Percentiles rank a stretch among this genome's conserved stretches.
These are phyloP conservation scores for Podila epigama DNA, from an alignment of 192 early-diverging fungal species.

Conservation along the genomic window DNA sequence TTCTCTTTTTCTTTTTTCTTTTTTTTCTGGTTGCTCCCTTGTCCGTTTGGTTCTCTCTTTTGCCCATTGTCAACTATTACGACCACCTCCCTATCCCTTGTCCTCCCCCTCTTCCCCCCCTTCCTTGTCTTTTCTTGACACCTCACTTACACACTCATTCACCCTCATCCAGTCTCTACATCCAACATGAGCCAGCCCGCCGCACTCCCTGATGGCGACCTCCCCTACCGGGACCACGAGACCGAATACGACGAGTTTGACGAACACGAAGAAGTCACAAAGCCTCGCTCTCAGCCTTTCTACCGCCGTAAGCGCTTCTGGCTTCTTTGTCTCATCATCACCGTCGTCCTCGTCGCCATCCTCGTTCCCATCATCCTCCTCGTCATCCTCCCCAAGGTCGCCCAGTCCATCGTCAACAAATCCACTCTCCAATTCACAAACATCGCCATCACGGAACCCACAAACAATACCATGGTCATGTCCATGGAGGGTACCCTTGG, in stretches of 20 bases:
- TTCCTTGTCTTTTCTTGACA: background rate
- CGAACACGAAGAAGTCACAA: conserved; percentile 30
- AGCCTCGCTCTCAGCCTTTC: conserved; percentile 22
- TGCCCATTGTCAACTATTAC: background rate
- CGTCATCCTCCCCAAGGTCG: conserved; percentile 61
- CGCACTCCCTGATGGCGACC: background rate
- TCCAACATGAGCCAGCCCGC: background rate
- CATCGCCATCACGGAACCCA: conserved; percentile 50
- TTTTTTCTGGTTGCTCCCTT: background rate
- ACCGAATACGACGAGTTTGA: conserved; percentile 31
- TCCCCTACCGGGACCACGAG: conserved; percentile 42
- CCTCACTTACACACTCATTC: background rate
- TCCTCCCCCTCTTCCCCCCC: background rate
- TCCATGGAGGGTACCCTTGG: conserved; percentile 45
- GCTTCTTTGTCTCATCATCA: conserved; percentile 57
- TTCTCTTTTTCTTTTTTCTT: background rate
- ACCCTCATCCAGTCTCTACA: background rate
- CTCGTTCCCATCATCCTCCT: conserved; percentile 56
- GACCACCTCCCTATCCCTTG: background rate
- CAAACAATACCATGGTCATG: conserved; percentile 49
- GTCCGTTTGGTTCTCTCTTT: background rate
- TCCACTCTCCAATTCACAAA: conserved; percentile 45
- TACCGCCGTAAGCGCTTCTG: conserved; percentile 60
- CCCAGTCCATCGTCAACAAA: conserved; percentile 56
- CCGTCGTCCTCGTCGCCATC: conserved; percentile 50